A percentile compares a stretch with the other conserved stretches of the same genome.
These are phyloP conservation scores for Cystobasidium tubakii DNA, from an alignment of 768 basidiomycete species.

Conservation along the genomic window DNA sequence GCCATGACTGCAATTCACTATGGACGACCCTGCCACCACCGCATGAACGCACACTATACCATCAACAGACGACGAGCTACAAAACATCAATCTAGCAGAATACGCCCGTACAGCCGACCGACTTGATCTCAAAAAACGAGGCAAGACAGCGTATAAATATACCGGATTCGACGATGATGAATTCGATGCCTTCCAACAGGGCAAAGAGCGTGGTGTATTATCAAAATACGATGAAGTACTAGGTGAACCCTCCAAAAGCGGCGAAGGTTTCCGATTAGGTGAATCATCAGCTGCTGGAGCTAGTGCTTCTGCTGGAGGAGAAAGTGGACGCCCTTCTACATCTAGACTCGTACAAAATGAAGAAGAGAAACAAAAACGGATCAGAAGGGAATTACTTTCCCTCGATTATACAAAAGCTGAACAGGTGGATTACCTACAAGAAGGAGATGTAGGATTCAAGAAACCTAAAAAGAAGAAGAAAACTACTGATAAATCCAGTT, in stretches of 20 bases:
- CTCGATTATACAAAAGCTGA: constrained; percentile 66
- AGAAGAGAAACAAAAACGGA: constrained; percentile 45
- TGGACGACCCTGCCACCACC: neutral
- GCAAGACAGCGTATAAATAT: constrained; percentile 60
- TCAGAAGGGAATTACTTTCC: constrained; percentile 73
- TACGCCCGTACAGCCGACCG: constrained; percentile 72
- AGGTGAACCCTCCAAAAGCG: constrained; percentile 54
- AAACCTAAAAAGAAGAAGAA: constrained; percentile 95
- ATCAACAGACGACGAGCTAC: constrained; percentile 83
- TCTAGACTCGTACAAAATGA: neutral
- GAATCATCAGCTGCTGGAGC: constrained; percentile 52
- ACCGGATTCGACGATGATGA: constrained; percentile 97
- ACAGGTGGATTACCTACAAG: constrained; percentile 77
- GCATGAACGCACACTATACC: neutral
- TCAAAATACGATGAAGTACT: constrained; percentile 91
- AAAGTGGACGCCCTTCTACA: constrained; percentile 16
- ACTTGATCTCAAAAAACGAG: constrained; percentile 78
- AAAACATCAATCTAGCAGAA: constrained; percentile 92
- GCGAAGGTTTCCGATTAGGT: constrained; percentile 81
- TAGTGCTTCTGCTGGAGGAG: constrained; percentile 28
- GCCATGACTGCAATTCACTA: constrained; percentile 22
- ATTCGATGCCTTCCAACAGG: constrained; percentile 69
- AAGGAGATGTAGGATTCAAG: constrained; percentile 90
- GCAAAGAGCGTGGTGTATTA: constrained; percentile 69
- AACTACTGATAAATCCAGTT: constrained; percentile 56